A percentile compares a stretch with the other conserved stretches of the same genome.
These are phyloP conservation scores for Globisporangium paddicum DNA, from an alignment of 352 stramenopile genomes.

Conservation along the genomic window DNA sequence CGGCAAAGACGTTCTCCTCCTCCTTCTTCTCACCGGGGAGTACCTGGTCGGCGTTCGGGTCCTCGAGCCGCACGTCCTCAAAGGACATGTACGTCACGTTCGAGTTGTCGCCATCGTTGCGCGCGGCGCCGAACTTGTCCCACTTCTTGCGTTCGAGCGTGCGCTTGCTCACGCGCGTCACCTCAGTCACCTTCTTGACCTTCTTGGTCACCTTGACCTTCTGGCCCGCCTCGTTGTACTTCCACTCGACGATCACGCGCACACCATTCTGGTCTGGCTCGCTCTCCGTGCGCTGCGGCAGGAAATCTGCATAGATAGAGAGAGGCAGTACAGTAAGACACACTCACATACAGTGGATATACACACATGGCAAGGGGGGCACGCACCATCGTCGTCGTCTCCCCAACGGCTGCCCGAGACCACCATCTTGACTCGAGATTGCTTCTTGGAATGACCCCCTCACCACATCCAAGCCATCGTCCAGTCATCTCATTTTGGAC, in stretches of 20 bases:
- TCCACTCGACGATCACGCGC: conserved; percentile 87
- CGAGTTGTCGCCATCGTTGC: conserved; percentile 64
- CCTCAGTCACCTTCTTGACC: conserved; percentile 82
- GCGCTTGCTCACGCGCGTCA: conserved; percentile 81
- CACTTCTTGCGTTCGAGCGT: conserved; percentile 80
- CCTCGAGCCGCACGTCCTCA: conserved; percentile 76
- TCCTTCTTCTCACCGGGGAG: conserved; percentile 87
- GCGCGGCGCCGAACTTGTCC: conserved; percentile 78
- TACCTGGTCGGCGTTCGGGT: conserved; percentile 85
- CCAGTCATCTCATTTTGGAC: no score
- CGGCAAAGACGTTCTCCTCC: conserved; percentile 83
- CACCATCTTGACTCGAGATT: conserved; percentile 39
- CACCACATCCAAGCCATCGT: background rate
- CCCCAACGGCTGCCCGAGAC: conserved; percentile 72
- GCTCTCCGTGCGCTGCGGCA: conserved; percentile 79
- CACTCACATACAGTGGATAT: background rate
- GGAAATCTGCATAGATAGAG: conserved; percentile 30
- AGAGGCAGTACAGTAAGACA: background rate
- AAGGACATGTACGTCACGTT: conserved; percentile 88
- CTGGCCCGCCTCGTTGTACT: conserved; percentile 84
- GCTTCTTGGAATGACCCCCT: background rate
- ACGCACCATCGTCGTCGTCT: conserved; percentile 65
- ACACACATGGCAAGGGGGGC: background rate
- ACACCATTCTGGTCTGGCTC: conserved; percentile 79
- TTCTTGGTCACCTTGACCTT: conserved; percentile 91